Evolutionary conservation across 1,284 basidiomycete species (phyloP), one percentile per base, ranked within the genome.

Genomic region (Pascua guehoae): DNA sequence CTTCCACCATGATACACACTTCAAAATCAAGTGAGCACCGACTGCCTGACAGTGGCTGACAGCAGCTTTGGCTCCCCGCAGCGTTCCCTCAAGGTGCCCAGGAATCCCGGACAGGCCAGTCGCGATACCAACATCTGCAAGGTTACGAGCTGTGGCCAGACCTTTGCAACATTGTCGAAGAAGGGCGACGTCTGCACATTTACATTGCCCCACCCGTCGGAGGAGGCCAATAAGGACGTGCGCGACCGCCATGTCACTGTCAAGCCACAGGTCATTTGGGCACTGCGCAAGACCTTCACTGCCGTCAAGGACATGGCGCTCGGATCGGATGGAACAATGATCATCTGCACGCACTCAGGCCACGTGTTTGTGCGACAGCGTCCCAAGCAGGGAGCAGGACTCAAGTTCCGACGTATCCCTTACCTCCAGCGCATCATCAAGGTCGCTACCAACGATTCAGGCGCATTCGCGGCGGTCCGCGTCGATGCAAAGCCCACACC

Each of bases 181-280:
- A 87, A 88, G 56, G 96, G 96, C 18, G 96, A 98, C 71, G 83
- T 98, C 1, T 98, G 93, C 70, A 90, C 88, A 0, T 97, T 96
- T 71, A 81, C 82, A 2, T 76, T 85, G 0, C 79, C 79, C 24
- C 79, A 70, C 60, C 79, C 70, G 78, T 59, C 71, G n/a, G 76
- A 78, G 50, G 75, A 77, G 45, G 63, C 74, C n/a, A 66, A 67
- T 4, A 74, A 72, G 47, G 71, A 72, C 58, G 41, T 65, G 5
- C 57, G 68, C 53, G 72, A 80, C 74, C 61, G 72, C 66, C 60
- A 77, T 55, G 72, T 74, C 40, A 73, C 78, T 2, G 83, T 90
- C 57, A 88, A 88, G 67, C 91, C 93, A 0, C 89, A 93, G 72
- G 85, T 91, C n/a, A 85, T 91, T 7, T 97, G 93, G 93, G 88